A percentile compares a stretch with the other conserved stretches of the same genome.
These are phyloP conservation scores for Agrocybe chaxingu DNA, from an alignment of 768 basidiomycete species.

Conservation along the genomic window DNA sequence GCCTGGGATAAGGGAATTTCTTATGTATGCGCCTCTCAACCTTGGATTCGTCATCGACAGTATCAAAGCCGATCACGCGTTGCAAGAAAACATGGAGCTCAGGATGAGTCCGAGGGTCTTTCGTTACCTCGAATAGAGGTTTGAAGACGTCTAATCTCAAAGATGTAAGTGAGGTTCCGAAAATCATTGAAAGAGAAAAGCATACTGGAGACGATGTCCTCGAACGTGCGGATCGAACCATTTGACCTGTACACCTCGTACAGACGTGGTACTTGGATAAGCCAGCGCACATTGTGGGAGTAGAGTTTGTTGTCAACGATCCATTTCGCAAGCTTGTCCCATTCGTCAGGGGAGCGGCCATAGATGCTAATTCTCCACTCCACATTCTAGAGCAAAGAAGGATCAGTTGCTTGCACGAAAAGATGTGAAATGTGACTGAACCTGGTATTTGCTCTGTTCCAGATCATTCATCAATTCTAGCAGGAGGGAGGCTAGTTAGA, in stretches of 20 bases:
- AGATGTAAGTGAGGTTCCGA: neutral
- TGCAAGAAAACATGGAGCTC: conserved; percentile 95
- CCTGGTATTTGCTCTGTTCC: conserved; percentile 98
- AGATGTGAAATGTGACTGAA: conserved; percentile 22
- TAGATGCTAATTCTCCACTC: conserved; percentile 99
- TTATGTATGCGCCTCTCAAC: conserved; percentile 86
- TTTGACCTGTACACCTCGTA: conserved; percentile 95
- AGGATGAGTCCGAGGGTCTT: conserved; percentile 85
- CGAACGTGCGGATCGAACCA: conserved; percentile 80
- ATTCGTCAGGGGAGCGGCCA: conserved; percentile 77
- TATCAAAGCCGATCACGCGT: conserved; percentile 94
- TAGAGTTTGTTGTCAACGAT: conserved; percentile 88
- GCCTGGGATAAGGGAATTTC: conserved; percentile 88
- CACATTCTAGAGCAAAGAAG: conserved; percentile 57
- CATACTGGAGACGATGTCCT: conserved; percentile 88
- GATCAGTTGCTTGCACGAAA: neutral
- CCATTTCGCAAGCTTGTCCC: conserved; percentile 99
- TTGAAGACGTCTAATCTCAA: conserved; percentile 73
- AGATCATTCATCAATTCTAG: conserved; percentile 96
- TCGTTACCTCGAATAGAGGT: conserved; percentile 94
- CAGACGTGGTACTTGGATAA: conserved; percentile 91
- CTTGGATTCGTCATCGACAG: conserved; percentile 98
- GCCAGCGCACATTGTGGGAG: conserved; percentile 98
- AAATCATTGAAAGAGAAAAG: conserved; percentile 9
- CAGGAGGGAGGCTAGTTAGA: neutral